Conservation (phyloP, 495 filamentous ascomycete species). For the Aspergillus homomorphus region DNA sequence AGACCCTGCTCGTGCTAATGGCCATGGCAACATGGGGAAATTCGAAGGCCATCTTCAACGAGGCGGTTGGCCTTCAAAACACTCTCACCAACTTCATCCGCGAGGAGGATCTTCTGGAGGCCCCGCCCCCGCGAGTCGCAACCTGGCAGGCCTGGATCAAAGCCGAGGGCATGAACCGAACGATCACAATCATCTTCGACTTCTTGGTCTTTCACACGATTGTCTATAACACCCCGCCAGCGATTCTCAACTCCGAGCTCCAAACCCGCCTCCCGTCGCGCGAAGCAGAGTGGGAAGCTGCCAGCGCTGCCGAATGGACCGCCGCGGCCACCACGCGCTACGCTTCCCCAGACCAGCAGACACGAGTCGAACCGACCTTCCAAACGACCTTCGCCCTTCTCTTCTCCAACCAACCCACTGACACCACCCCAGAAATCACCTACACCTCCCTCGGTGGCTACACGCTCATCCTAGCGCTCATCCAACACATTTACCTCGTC, state of each 20-base stretch:
- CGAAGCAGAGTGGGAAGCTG: constrained; percentile 24
- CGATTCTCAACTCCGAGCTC: constrained; percentile 30
- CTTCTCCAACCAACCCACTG: constrained; percentile 7
- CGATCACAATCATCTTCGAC: constrained; percentile 27
- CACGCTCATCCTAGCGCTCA: constrained; percentile 31
- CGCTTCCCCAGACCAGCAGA: not conserved
- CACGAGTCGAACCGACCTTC: not conserved
- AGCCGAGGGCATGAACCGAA: constrained; percentile 26
- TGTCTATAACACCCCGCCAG: constrained; percentile 32
- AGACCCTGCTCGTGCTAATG: constrained; percentile 12
- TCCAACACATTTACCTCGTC: constrained; percentile 35
- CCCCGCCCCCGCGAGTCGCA: not conserved
- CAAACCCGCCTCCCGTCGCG: constrained; percentile 21
- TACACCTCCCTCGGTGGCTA: constrained; percentile 25
- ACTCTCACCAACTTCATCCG: constrained; percentile 9
- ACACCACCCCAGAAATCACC: not conserved
- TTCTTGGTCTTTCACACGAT: constrained; percentile 34
- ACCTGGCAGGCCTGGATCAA: constrained; percentile 28
- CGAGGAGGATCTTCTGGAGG: constrained; percentile 2
- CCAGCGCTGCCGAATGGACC: constrained; percentile 5
- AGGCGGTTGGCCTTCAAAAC: constrained; percentile 1
- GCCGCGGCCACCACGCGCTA: constrained; percentile 2
- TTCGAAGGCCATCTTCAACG: too few relatives aligned
- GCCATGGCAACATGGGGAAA: constrained; percentile 10
- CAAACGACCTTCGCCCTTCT: constrained; percentile 1